phyloP scores from a whole-genome alignment of 2,329 filamentous ascomycete species.

The Drechslerella stenobrocha region DNA sequence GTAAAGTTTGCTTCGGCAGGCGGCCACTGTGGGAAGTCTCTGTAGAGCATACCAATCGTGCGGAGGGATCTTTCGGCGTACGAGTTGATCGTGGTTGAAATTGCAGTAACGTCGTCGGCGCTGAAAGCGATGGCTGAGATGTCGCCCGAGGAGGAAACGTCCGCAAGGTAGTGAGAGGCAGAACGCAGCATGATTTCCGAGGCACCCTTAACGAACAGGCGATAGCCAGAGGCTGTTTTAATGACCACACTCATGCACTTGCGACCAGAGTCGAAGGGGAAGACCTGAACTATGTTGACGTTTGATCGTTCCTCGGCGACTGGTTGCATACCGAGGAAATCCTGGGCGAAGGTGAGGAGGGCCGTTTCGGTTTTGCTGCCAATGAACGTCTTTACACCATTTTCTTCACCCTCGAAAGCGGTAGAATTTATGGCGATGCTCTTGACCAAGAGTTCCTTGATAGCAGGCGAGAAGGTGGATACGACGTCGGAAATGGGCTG shows the following conservation, averaged over 20 bases:
- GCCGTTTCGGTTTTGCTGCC: slow-evolving; percentile 79
- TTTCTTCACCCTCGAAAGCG: slow-evolving; percentile 74
- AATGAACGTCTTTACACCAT: slow-evolving; percentile 68
- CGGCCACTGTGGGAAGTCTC: slow-evolving; percentile 83
- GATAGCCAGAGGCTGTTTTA: slow-evolving; percentile 59
- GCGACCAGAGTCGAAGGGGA: slow-evolving; percentile 74
- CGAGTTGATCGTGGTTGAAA: slow-evolving; percentile 71
- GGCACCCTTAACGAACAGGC: slow-evolving; percentile 63
- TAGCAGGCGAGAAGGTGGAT: slow-evolving; percentile 51
- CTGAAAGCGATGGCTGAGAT: slow-evolving; percentile 49
- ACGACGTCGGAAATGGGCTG: slow-evolving; percentile 48
- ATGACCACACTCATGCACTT: slow-evolving; percentile 69
- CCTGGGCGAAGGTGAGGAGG: slow-evolving; percentile 69
- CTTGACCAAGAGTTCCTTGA: slow-evolving; percentile 63
- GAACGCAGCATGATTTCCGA: slow-evolving; percentile 65
- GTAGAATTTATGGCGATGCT: slow-evolving; percentile 71
- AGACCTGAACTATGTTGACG: slow-evolving; percentile 65
- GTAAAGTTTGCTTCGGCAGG: slow-evolving; percentile 65
- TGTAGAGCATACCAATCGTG: slow-evolving; percentile 81
- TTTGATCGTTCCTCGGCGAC: slow-evolving; percentile 68
- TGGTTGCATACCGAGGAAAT: slow-evolving; percentile 68
- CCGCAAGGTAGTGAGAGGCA: slow-evolving; percentile 56
- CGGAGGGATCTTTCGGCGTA: slow-evolving; percentile 80
- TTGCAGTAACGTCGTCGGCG: slow-evolving; percentile 32
- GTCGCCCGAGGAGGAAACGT: slow-evolving; percentile 37